A percentile compares a stretch with the other conserved stretches of the same genome.
Conservation (phyloP, 2,329 filamentous ascomycete species). For the Fragosphaeria purpurea region DNA sequence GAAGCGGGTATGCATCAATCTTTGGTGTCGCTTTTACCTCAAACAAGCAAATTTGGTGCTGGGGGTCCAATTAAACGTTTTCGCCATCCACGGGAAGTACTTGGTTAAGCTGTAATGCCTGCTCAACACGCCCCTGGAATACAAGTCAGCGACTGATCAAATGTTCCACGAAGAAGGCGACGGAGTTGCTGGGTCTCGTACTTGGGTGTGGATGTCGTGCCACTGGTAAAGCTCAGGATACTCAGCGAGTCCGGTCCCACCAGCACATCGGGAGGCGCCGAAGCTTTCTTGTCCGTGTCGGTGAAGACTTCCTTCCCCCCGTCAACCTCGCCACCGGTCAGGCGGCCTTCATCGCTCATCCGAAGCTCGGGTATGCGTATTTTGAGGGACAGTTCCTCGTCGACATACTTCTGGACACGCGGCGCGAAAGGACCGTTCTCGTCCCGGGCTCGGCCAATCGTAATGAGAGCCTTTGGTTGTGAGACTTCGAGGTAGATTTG, state of each 20-base stretch:
- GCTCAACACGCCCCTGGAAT: slow-evolving; percentile 76
- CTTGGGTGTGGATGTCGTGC: slow-evolving; percentile 20
- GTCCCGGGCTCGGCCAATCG: too few relatives aligned
- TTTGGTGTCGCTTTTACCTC: too few relatives aligned
- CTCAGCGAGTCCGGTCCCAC: slow-evolving; percentile 80
- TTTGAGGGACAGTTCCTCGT: slow-evolving; percentile 61
- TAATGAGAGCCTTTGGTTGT: slow-evolving; percentile 58
- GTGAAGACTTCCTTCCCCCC: slow-evolving; percentile 57
- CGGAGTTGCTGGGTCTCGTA: too few relatives aligned
- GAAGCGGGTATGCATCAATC: too few relatives aligned
- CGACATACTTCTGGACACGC: slow-evolving; percentile 53
- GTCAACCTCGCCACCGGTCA: slow-evolving; percentile 57
- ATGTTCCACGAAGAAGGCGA: too few relatives aligned
- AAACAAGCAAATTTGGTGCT: too few relatives aligned
- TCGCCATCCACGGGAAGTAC: slow-evolving; percentile 91
- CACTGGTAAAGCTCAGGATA: slow-evolving; percentile 65
- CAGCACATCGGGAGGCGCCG: slow-evolving; percentile 53
- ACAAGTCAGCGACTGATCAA: too few relatives aligned
- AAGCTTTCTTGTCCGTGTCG: slow-evolving; percentile 36
- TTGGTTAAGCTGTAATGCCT: slow-evolving; percentile 77
- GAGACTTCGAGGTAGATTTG: slow-evolving; percentile 76
- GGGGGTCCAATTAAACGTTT: slow-evolving; percentile 50
- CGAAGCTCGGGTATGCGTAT: slow-evolving; percentile 65
- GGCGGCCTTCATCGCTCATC: slow-evolving; percentile 58
- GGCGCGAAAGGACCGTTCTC: slow-evolving; percentile 42